Base-by-base conservation (phyloP, 2,329 filamentous ascomycete genomes). In the Phoma sp. region DNA sequence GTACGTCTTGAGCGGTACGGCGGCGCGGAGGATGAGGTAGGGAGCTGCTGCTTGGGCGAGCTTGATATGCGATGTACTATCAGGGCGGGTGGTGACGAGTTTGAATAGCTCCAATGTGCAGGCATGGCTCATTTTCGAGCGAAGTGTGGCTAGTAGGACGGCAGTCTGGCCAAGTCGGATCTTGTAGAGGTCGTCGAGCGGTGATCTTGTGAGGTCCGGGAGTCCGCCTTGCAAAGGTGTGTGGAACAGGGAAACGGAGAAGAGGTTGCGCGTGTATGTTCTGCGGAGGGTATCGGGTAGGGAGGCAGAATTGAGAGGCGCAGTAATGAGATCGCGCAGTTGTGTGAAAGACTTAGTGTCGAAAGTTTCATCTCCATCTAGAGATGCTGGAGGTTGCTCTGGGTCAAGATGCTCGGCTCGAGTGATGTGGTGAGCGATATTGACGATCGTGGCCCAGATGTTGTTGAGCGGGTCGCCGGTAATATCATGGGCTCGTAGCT, bases 221-320 rank as follows among this genome's bases (percentile, higher is more conserved):
- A 89, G 66, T 80, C 89, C 78, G 78, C 81, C 79, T 11, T 82
- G 80, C 60, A 92, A 86, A 0, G 86, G 84, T 1, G 82, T 74
- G 71, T 96, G 92, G 43, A 97, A 87, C 52, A 96, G 85, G 1
- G 92, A 96, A 25, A 87, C 90, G 38, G 83, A 81, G 77, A 98
- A 96, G 1, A 99, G 82, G 20, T 87, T 88, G 60, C 88, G 84
- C 0, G 89, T 85, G 66, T 93, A 96, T 1, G 83, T 77, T 47
- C 83, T 83, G 33, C 92, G 85, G 3, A 88, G 85, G 57, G 80
- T 79, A 59, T 93, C 87, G 1, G 86, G 80, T 6, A 97, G 83
- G 2, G 79, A 75, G 5, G 83, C 71, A 0, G 86, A 83, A 2
- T 92, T 90, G 0, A 98, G 82, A 2, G 84, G 78, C 0, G 91